Conservation (phyloP, 805 yeast genomes). For the Candida nemodendra region DNA sequence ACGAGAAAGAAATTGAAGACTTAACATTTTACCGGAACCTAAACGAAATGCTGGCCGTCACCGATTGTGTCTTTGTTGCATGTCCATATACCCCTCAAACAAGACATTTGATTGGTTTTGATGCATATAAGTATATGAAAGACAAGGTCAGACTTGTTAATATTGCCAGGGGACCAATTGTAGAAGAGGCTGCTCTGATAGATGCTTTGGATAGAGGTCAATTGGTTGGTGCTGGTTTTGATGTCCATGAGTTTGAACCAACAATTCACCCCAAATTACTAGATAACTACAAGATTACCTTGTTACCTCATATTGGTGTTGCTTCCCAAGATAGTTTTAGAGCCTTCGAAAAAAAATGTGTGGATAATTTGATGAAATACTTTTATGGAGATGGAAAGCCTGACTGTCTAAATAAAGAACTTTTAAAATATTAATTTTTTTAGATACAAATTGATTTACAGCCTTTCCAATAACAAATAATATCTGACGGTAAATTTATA, state of each 20-base stretch:
- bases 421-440: conserved; percentile 4
- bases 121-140: conserved; percentile 31
- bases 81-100: conserved; percentile 42
- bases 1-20: conserved; percentile 34
- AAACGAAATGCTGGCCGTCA: conserved; percentile 27
- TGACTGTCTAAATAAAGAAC: conserved; percentile 29
- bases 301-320: conserved; percentile 40
- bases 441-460: too few relatives aligned
- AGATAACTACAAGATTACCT: conserved; percentile 35
- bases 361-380: conserved; percentile 35
- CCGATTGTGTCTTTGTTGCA: conserved; percentile 35
- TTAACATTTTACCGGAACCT: conserved; percentile 26
- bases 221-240: conserved; percentile 42
- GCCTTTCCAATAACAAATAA: neutral
- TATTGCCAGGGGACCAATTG: conserved; percentile 42
- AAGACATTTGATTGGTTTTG: conserved; percentile 35
- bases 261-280: conserved; percentile 33
- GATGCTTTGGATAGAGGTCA: conserved; percentile 41
- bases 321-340: conserved; percentile 36
- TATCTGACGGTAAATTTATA: neutral
- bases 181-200: conserved; percentile 38
- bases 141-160: conserved; percentile 32
- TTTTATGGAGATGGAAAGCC: conserved; percentile 35
- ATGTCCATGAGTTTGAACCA: conserved; percentile 44
- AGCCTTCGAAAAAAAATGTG: conserved; percentile 38